A percentile compares a stretch with the other conserved stretches of the same genome.
Conservation (phyloP, 2,329 filamentous ascomycete species). For the Diplodia sapinea region DNA sequence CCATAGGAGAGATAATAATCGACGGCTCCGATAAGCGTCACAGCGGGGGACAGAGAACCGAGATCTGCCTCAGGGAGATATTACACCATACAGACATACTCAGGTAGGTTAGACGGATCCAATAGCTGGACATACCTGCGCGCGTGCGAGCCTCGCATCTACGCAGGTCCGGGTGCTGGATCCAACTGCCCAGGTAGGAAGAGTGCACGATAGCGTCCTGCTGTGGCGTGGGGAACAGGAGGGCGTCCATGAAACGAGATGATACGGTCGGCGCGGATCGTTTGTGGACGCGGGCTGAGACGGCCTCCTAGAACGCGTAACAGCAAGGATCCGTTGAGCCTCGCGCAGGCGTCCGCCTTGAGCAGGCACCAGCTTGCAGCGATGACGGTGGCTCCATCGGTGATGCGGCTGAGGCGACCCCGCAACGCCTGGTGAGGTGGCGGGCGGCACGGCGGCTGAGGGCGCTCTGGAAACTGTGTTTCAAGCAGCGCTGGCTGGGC, state of each 20-base stretch:
- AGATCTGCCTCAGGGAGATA: too few relatives aligned
- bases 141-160: too few relatives aligned
- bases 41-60: too few relatives aligned
- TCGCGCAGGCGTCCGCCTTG: constrained; percentile 17
- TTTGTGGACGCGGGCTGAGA: constrained; percentile 10
- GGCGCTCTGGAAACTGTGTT: neutral
- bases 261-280: constrained; percentile 6
- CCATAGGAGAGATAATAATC: constrained; percentile 18
- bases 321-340: constrained; percentile 17
- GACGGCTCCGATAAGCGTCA: constrained; percentile 16
- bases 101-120: too few relatives aligned
- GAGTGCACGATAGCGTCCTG: too few relatives aligned
- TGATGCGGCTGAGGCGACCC: constrained; percentile 12
- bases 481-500: constrained; percentile 8
- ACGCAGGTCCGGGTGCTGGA: too few relatives aligned
- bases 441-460: neutral
- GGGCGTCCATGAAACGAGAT: constrained; percentile 24
- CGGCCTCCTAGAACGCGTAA: constrained; percentile 21
- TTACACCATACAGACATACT: too few relatives aligned
- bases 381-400: neutral
- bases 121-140: too few relatives aligned
- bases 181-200: too few relatives aligned
- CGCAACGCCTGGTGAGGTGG: constrained; percentile 14
- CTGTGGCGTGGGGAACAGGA: neutral
- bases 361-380: constrained; percentile 19